These are phyloP conservation scores for Schizochytrium sp. DNA, from an alignment of 108 stramenopile genomes.

Conservation along the genomic window DNA sequence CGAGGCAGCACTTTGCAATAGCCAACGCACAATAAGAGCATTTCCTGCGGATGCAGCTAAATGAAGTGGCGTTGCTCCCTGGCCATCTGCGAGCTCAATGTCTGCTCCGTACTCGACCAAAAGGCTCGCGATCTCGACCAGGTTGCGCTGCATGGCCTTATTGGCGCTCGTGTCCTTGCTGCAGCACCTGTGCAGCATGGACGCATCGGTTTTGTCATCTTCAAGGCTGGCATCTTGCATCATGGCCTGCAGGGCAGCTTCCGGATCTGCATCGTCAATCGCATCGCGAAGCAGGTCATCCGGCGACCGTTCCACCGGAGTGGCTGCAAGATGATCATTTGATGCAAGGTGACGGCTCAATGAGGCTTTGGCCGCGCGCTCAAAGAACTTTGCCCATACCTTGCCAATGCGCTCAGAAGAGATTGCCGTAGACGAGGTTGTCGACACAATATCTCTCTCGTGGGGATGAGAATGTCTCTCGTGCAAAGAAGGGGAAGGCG, in stretches of 20 bases:
- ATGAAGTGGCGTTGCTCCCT: neutral
- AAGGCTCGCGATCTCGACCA: neutral
- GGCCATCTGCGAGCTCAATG: neutral
- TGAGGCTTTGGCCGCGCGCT: neutral
- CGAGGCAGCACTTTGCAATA: neutral
- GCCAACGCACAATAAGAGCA: neutral
- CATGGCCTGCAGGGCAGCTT: neutral
- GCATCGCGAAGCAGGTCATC: neutral
- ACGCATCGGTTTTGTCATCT: neutral
- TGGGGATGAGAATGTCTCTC: neutral
- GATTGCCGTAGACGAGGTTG: neutral
- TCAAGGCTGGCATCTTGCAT: neutral
- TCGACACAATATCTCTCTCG: neutral
- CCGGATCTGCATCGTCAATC: neutral
- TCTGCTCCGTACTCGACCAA: neutral
- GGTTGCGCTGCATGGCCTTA: neutral
- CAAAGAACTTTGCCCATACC: conserved; percentile 8
- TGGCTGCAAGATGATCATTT: neutral
- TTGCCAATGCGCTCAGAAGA: neutral
- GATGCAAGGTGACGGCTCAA: neutral
- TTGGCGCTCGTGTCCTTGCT: no score
- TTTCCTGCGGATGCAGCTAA: neutral
- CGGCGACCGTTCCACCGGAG: neutral
- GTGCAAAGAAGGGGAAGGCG: no score
- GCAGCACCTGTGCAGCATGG: neutral